Evolutionary conservation across 306 rosid species (phyloP), one percentile per base, ranked within the genome.

Genomic region (Pterocarpus santalinus): DNA sequence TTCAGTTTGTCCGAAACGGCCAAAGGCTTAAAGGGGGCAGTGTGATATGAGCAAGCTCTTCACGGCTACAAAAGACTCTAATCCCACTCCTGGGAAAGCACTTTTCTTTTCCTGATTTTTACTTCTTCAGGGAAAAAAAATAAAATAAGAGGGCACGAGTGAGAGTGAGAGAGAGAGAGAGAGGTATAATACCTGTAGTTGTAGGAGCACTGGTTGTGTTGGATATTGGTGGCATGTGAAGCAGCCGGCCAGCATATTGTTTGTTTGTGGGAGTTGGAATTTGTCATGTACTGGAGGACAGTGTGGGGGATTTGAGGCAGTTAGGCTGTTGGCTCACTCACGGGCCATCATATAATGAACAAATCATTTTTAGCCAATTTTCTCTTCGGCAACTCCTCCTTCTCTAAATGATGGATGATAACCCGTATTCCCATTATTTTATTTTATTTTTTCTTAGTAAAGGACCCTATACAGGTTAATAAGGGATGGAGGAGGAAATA

Each of bases 141-240:
- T n/a, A 22, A 22, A 22, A 22, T 22, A 22, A 22, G 28, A 22
- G 28, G 1, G 28, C 28, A 22, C 28, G 28, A 41, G 15, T 30
- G n/a, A 16, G 49, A 5, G 49, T 6, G 55, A 33, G 47, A 32
- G 62, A 3, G 34, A 4, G 3, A n/a, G 82, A 68, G 78, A 53
- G 75, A 69, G 74, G 66, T 16, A 14, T 17, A 34, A 78, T 51
- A 73, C 32, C 49, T 46, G 69, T 65, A 61, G 75, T 66, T 34
- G 32, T 69, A 46, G 53, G 77, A 82, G 81, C 56, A 46, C 34
- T 63, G 41, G 69, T 34, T 41, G 55, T 57, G 76, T 85, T 77
- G 75, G 80, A 77, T 81, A 81, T 81, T 87, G 90, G 86, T 74
- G 75, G 85, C 85, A 84, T 79, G 85, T 84, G 90, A 75, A 84